phyloP scores from a whole-genome alignment of 495 filamentous ascomycete species.

The Hyphodiscus hymeniophilus region DNA sequence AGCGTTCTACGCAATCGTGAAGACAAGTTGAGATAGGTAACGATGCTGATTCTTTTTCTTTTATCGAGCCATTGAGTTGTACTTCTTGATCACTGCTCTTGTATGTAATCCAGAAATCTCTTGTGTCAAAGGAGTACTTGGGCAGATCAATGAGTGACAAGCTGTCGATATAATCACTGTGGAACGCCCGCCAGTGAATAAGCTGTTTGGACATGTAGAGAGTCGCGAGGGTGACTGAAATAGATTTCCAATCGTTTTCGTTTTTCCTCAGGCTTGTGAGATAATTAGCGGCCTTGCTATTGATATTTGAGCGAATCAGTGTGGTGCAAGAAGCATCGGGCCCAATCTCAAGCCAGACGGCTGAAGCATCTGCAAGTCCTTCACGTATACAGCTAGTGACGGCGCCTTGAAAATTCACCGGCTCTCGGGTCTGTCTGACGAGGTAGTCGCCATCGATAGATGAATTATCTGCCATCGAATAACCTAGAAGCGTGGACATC shows the following conservation, averaged over 20 bases:
- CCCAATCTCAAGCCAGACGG: background rate
- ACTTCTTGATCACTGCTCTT: background rate
- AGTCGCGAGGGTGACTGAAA: background rate
- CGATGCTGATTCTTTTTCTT: background rate
- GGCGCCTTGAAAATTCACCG: background rate
- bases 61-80: background rate
- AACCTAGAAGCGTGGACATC: background rate
- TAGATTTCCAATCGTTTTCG: background rate
- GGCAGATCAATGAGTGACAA: constrained; percentile 40
- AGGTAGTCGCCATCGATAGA: background rate
- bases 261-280: background rate
- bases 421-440: background rate
- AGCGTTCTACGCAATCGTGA: background rate
- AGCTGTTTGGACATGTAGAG: background rate
- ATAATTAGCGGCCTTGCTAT: background rate
- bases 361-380: background rate
- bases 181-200: background rate
- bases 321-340: background rate
- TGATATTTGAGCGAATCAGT: background rate
- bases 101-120: constrained; percentile 76
- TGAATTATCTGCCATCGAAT: background rate
- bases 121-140: constrained; percentile 65
- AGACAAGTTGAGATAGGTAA: background rate
- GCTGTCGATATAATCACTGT: background rate
- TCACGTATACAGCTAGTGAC: background rate